These are phyloP conservation scores for Funneliformis caledonium DNA, from an alignment of 371 early-diverging fungal genomes.

Conservation along the genomic window DNA sequence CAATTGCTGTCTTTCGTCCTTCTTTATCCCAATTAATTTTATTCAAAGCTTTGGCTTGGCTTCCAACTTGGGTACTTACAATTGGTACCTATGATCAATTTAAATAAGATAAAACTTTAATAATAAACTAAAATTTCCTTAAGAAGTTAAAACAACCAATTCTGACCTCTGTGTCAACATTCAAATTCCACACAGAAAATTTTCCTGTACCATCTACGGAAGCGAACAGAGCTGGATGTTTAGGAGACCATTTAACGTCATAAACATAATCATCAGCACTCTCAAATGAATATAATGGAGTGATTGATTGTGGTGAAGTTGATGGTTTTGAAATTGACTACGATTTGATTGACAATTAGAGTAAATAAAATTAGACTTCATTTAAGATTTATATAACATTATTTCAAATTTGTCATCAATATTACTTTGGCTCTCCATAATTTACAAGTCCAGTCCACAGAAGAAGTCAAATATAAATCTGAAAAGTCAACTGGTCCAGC, in stretches of 20 bases:
- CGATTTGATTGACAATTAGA: constrained; percentile 1
- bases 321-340: constrained; percentile 69
- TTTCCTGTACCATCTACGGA: constrained; percentile 90
- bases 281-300: constrained; percentile 89
- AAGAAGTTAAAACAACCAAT: not conserved
- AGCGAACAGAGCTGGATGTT: constrained; percentile 92
- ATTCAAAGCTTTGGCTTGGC: constrained; percentile 80
- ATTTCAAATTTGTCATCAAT: not conserved
- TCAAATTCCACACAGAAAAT: constrained; percentile 91
- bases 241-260: constrained; percentile 96
- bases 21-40: constrained; percentile 92
- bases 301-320: constrained; percentile 55
- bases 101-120: not conserved
- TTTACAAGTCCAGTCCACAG: constrained; percentile 96
- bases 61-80: constrained; percentile 68
- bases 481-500: constrained; percentile 83
- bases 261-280: constrained; percentile 93
- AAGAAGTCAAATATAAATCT: constrained; percentile 87
- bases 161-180: constrained; percentile 79
- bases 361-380: not conserved
- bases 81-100: constrained; percentile 59
- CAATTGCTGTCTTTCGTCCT: constrained; percentile 81
- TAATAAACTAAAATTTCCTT: not conserved
- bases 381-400: not conserved
- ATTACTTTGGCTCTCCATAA: constrained; percentile 88